These are phyloP conservation scores for Simplicillium aogashimaense DNA, from an alignment of 2,329 filamentous ascomycete species.

Conservation along the genomic window DNA sequence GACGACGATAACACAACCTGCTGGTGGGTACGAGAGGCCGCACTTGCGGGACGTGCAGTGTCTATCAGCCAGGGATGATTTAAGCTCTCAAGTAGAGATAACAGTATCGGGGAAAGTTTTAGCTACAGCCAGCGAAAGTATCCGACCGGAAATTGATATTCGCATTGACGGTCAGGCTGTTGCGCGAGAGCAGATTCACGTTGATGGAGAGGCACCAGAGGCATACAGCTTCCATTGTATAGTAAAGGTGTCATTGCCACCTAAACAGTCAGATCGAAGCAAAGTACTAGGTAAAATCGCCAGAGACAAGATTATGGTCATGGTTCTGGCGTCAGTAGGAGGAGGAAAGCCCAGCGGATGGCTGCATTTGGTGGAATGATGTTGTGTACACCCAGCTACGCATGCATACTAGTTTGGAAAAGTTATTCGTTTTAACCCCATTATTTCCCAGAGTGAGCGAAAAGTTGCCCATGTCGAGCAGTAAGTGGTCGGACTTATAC, in stretches of 20 bases:
- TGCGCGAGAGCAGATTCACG: not conserved
- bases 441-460: too few relatives aligned
- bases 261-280: not conserved
- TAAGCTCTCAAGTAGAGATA: too few relatives aligned
- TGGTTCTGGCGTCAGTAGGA: not conserved
- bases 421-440: too few relatives aligned
- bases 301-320: not conserved
- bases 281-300: not conserved
- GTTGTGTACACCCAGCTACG: too few relatives aligned
- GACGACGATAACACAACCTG: not conserved
- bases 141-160: too few relatives aligned
- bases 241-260: not conserved
- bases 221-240: not conserved
- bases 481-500: too few relatives aligned
- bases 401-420: too few relatives aligned
- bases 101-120: too few relatives aligned
- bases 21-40: not conserved
- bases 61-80: not conserved
- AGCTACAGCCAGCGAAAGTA: too few relatives aligned
- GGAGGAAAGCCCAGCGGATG: not conserved
- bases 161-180: not conserved
- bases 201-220: not conserved
- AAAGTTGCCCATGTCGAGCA: too few relatives aligned
- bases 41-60: not conserved
- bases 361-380: not conserved